A percentile compares a stretch with the other conserved stretches of the same genome.
phyloP scores from a whole-genome alignment of 495 filamentous ascomycete genomes.

The Neurospora africana region DNA sequence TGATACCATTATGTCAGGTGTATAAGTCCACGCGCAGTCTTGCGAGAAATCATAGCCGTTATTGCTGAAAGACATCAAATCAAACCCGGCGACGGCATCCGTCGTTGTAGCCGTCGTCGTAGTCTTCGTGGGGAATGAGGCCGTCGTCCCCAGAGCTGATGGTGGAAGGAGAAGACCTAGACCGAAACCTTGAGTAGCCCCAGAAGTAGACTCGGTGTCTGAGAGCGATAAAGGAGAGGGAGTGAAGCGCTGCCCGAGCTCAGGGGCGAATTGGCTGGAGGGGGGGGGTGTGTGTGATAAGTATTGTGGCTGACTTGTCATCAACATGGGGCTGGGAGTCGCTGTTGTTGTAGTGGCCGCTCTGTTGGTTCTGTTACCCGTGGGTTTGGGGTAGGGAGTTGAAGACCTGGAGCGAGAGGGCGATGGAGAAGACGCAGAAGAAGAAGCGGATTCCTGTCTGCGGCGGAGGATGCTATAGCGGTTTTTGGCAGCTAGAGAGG shows the following conservation, averaged over 20 bases:
- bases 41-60: background rate
- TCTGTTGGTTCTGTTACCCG: background rate
- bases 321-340: background rate
- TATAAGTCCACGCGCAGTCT: background rate
- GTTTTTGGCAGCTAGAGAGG: conserved; percentile 28
- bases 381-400: background rate
- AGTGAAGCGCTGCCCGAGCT: background rate
- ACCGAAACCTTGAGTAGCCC: background rate
- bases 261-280: background rate
- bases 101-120: background rate
- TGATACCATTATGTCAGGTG: background rate
- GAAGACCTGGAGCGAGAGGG: background rate
- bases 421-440: background rate
- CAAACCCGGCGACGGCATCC: background rate
- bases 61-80: background rate
- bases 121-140: background rate
- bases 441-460: conserved; percentile 6
- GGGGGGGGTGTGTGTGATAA: background rate
- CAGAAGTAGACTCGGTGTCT: background rate
- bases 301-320: background rate
- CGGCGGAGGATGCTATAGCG: conserved; percentile 22
- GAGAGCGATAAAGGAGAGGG: background rate
- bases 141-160: background rate
- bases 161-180: background rate
- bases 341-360: background rate